Base-by-base conservation (phyloP, 2,329 filamentous ascomycete genomes). In the Cryoendolithus antarcticus region DNA sequence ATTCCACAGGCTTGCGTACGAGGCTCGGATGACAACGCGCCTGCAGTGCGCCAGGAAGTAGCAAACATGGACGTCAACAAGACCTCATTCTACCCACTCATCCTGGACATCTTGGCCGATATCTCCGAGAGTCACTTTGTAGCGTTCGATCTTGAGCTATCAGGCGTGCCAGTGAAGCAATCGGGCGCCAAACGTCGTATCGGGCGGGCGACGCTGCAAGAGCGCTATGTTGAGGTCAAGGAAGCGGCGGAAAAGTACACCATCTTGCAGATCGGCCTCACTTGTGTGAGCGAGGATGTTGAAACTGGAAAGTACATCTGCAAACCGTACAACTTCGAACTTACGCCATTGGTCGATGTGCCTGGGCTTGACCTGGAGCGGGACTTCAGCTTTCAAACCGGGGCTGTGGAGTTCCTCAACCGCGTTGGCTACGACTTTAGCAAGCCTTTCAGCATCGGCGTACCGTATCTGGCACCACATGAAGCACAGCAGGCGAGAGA, bases 261-360 rank as follows among this genome's bases (percentile, higher is more conserved):
- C 44, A 71, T 82, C 37, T 61, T 82, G 2, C 78, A 82, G 52
- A 60, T 81, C 39, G 78, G 78, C n/a, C 58, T 82, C 41, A 82
- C 78, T 0, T 72, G 76, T 49, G 74, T 74, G n/a, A 63, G 64
- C 38, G 73, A 80, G 53, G 68, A 77, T 53, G 47, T 53, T 5
- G 57, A 67, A 7, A 67, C 64, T 51, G 69, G 70, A 62, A 58
- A 59, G 45, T 82, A 82, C 51, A 62, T 69, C 4, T 60, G 77
- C 28, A 70, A 70, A 15, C 75, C 78, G 2, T 82, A 77, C 62
- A 82, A 82, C 56, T 67, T 82, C 57, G 66, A 71, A 47, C 54
- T 82, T 37, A 75, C 64, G 44, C 77, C 78, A 1, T 52, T 77
- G 8, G 55, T 72, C 21, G 57, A 64, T 13, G 59, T 66, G 35